Evolutionary conservation across 192 early-diverging fungal species (phyloP), one percentile per base, ranked within the genome.

Genomic region (Kickxella alabastrina): DNA sequence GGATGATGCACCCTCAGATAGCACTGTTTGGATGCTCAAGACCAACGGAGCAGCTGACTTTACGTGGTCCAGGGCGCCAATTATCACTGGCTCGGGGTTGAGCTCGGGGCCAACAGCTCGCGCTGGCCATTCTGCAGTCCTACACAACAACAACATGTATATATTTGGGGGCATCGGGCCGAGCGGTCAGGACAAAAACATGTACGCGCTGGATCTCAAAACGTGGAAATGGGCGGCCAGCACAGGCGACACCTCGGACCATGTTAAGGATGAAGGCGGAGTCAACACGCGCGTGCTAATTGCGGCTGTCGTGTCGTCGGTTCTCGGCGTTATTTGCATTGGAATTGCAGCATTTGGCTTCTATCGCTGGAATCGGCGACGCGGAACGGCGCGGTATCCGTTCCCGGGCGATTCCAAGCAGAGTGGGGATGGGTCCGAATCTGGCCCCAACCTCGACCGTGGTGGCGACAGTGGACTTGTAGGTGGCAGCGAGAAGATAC

Each of bases 101-200:
- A 50, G 25, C 18, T 66, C 44, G 40, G 85, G 66, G 32, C 86
- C 63, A 31, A 70, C 74, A 6, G 64, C 80, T 15, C 49, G 80
- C 23, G 73, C 78, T 43, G 87, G 87, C 25, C 87, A 89, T 49
- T 75, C 82, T 7, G 85, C 87, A 5, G 71, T 82, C 12, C 37
- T 84, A 0, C 63, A 80, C 46, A 61, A 72, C 26, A 77, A 64
- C 35, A 76, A 68, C 7, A 83, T 89, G 68, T 83, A 84, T 42
- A 73, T 86, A 22, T 87, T 74, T 62, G 87, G 87, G 28, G 87
- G 87, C 10, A 71, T 79, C 47, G 83, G 80, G 6, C 41, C 65
- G 2, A 66, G 64, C 9, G 68, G 61, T 24, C 53, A 76, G 44
- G 85, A 89, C 51, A 65, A 56, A 13, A 81, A 68, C 31, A 80